Evolutionary conservation across 768 basidiomycete species (phyloP).

Genomic region (Lactarius deliciosus): DNA sequence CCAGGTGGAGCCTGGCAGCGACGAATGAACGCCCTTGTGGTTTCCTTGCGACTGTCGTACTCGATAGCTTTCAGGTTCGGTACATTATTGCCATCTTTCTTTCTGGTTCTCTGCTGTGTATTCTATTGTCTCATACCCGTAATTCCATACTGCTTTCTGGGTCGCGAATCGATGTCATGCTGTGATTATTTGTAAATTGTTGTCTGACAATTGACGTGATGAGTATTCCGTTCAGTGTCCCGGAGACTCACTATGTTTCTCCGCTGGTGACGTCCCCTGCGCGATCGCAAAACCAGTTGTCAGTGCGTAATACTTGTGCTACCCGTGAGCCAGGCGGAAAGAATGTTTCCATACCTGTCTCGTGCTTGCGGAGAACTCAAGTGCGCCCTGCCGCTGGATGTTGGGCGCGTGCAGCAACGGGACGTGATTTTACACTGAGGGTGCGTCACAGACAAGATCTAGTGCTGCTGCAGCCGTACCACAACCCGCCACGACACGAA

Average conservation of each 20-base stretch:
- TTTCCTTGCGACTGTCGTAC: not conserved
- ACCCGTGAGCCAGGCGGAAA: not conserved
- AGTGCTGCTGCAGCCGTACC: too few relatives aligned
- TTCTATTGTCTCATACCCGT: constrained; percentile 16
- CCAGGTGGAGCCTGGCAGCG: constrained; percentile 27
- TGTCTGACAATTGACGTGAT: not conserved
- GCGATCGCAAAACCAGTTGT: too few relatives aligned
- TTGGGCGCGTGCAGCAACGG: not conserved
- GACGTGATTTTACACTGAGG: constrained; percentile 34
- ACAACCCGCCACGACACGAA: too few relatives aligned
- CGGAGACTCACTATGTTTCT: not conserved
- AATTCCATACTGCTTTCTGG: not conserved
- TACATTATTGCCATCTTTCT: constrained; percentile 14
- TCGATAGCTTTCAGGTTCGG: not conserved
- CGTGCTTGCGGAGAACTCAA: constrained; percentile 45
- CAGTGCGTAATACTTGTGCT: not conserved
- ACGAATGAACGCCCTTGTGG: constrained; percentile 25
- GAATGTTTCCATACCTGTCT: not conserved
- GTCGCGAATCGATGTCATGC: not conserved
- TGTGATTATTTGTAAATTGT: not conserved
- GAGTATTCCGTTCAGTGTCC: not conserved
- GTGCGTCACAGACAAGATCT: too few relatives aligned
- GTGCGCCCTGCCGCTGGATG: too few relatives aligned
- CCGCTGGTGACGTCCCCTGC: not conserved
- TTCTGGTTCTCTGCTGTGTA: constrained; percentile 6